A percentile compares a stretch with the other conserved stretches of the same genome.
Evolutionary conservation across 441 rosid species (phyloP).

Genomic region (Capsella rubella): DNA sequence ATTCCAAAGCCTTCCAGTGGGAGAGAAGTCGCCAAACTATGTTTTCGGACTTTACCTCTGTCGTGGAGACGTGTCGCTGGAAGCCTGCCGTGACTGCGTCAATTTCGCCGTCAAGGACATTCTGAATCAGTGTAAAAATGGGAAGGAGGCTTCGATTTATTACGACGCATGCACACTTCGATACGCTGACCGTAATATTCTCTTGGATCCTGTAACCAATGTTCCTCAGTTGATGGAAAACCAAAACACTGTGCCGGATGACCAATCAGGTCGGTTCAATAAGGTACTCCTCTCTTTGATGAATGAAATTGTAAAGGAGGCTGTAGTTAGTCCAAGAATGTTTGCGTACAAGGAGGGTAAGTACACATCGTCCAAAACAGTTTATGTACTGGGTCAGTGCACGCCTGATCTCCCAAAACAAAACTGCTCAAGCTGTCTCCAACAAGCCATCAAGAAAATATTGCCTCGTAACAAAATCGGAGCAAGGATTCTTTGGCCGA

Average conservation of each 20-base stretch:
- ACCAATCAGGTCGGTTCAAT: background rate
- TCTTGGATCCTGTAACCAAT: background rate
- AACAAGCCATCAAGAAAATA: background rate
- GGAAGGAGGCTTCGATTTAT: background rate
- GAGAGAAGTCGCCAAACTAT: background rate
- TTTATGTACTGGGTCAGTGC: constrained; percentile 15
- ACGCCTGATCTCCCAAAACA: constrained; percentile 23
- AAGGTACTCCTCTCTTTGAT: background rate
- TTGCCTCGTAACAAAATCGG: background rate
- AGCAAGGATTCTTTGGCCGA: background rate
- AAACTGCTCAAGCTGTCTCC: constrained; percentile 29
- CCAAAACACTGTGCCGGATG: background rate
- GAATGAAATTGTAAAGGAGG: background rate
- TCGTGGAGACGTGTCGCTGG: background rate
- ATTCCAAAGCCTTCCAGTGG: background rate
- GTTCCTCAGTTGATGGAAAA: background rate
- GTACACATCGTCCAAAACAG: background rate
- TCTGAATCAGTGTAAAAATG: background rate
- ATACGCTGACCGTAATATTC: background rate
- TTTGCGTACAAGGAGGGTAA: background rate
- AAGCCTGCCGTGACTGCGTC: constrained; percentile 24
- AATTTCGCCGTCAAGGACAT: background rate
- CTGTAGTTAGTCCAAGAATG: background rate
- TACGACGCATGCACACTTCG: background rate
- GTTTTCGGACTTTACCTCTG: constrained; percentile 20